Conservation (phyloP, 1,139 yeast genomes). For the Diutina mesorugosa region DNA sequence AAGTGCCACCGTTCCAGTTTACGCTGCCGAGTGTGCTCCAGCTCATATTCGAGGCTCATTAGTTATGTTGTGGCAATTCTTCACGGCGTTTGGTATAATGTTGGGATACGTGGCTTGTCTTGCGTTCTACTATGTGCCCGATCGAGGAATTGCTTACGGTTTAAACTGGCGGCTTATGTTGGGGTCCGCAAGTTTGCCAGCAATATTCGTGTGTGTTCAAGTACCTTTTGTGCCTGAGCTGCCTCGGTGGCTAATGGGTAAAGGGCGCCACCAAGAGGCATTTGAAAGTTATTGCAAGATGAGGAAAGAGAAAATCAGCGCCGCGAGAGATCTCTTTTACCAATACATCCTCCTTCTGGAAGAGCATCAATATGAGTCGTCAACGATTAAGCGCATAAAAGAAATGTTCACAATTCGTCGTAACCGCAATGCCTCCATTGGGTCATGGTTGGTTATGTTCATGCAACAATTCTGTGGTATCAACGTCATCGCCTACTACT, state of each 20-base stretch:
- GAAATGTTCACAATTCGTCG: conserved; percentile 60
- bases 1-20: conserved; percentile 2
- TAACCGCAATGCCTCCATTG: conserved; percentile 72
- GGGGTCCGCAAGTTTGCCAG: conserved; percentile 1
- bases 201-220: background rate
- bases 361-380: conserved; percentile 7
- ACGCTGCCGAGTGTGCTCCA: conserved; percentile 2
- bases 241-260: conserved; percentile 2
- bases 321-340: conserved; percentile 69
- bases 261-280: background rate
- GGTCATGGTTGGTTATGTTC: conserved; percentile 74
- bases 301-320: conserved; percentile 11
- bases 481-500: conserved; percentile 11
- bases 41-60: conserved; percentile 1
- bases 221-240: conserved; percentile 1
- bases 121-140: background rate
- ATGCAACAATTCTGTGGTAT: conserved; percentile 93
- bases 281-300: background rate
- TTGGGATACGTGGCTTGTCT: background rate
- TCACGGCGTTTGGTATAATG: conserved; percentile 2
- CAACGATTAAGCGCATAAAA: conserved; percentile 20
- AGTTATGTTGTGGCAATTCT: conserved; percentile 1
- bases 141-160: background rate
- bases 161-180: conserved; percentile 1
- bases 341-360: conserved; percentile 21